Percentiles rank a stretch among this genome's conserved stretches.
Conservation (phyloP, 306 rosid species). For the Argentina anserina region DNA sequence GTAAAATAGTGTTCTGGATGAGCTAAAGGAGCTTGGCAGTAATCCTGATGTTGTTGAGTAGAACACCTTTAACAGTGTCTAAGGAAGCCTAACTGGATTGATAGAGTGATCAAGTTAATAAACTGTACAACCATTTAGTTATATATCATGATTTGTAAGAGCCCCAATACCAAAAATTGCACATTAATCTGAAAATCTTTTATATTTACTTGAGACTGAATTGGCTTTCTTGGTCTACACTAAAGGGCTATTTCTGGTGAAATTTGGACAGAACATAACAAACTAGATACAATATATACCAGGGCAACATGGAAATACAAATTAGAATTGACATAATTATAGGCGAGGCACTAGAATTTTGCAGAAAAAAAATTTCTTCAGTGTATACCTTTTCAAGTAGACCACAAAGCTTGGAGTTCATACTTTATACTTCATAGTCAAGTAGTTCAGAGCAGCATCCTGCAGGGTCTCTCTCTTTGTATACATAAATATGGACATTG, state of each 20-base stretch:
- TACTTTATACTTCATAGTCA: neutral
- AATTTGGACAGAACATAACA: neutral
- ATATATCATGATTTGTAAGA: neutral
- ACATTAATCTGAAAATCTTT: neutral
- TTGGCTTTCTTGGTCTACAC: neutral
- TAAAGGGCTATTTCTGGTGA: neutral
- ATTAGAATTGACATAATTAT: neutral
- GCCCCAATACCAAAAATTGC: neutral
- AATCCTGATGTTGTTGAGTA: neutral
- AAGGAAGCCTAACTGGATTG: neutral
- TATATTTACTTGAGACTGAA: neutral
- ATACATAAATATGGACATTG: slow-evolving; percentile 4
- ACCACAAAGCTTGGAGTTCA: neutral
- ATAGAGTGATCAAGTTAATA: neutral
- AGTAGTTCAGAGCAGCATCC: neutral
- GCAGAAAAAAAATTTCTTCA: neutral
- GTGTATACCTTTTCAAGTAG: neutral
- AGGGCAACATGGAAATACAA: neutral
- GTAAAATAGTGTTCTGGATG: neutral
- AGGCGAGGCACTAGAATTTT: neutral
- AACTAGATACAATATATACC: neutral
- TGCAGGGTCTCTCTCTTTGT: neutral
- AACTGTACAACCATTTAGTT: neutral
- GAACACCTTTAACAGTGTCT: neutral
- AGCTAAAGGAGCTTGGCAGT: neutral